Conservation (phyloP, 306 rosid genomes). For the Alnus rubra region DNA sequence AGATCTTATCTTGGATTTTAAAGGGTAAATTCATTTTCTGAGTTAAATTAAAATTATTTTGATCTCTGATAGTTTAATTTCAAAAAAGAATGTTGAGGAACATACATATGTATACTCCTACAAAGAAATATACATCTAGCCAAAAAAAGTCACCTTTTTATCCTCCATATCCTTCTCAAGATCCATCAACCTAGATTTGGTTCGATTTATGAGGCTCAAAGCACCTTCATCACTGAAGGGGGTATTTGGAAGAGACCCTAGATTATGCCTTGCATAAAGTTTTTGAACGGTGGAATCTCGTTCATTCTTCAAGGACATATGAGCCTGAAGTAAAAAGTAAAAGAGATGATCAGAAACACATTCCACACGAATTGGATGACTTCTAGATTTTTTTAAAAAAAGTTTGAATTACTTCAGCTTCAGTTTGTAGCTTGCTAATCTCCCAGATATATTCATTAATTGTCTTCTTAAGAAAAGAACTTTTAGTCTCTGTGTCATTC, state of each 20-base stretch:
- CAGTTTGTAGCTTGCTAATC: slow-evolving; percentile 77
- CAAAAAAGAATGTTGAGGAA: slow-evolving; percentile 2
- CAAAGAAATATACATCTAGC: background rate
- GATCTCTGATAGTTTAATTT: slow-evolving; percentile 14
- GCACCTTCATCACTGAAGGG: slow-evolving; percentile 71
- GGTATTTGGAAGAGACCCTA: slow-evolving; percentile 67
- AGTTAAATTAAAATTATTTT: slow-evolving; percentile 2
- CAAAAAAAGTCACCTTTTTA: slow-evolving; percentile 60
- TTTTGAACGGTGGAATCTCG: slow-evolving; percentile 70
- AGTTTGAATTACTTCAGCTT: slow-evolving; percentile 67
- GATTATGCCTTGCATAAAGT: slow-evolving; percentile 57
- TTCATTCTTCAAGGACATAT: slow-evolving; percentile 64
- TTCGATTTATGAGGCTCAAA: slow-evolving; percentile 61
- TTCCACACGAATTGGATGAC: slow-evolving; percentile 26
- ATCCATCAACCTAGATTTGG: slow-evolving; percentile 65
- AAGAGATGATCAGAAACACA: slow-evolving; percentile 24
- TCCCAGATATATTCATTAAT: slow-evolving; percentile 46
- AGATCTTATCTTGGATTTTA: background rate
- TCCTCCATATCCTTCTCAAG: slow-evolving; percentile 73
- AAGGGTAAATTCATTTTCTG: background rate
- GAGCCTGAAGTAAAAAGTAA: slow-evolving; percentile 62
- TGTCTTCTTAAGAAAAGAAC: slow-evolving; percentile 39
- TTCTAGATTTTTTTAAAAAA: background rate
- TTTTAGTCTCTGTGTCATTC: slow-evolving; percentile 49
- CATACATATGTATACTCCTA: background rate